Evolutionary conservation across 139 green algal species (phyloP), one percentile per base, ranked within the genome.

Genomic region (Coccomyxa sp.): DNA sequence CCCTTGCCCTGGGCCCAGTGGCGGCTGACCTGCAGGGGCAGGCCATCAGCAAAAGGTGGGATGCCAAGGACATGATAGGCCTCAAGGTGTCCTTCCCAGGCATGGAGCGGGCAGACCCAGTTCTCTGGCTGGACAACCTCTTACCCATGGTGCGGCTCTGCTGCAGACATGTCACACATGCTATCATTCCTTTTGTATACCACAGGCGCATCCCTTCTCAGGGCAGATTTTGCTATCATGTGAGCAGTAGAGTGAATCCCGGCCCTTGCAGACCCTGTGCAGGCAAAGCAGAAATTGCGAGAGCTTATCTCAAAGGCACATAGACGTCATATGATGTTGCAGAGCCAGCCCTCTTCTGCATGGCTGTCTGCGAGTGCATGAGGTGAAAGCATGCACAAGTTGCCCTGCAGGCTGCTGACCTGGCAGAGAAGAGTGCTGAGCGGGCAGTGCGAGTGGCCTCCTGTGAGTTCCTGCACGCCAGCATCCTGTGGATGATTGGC

Each of bases 401-500:
- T 33, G 36, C 54, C 36, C 12, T 14, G 31, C 79, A 83, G 79
- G 74, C 39, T 6, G 74, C 79, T 39, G 44, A 80, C 10, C 27
- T 80, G 22, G 79, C 79, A 68, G 79, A 83, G 40, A 58, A 38
- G 36, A 37, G 34, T 8, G 27, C 74, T 55, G 79, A 83, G 16
- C 68, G 79, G 0, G 41, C 68, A 29, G 50, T 37, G 8, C 74
- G 74, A n/a, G 79, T 83, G 24, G 79, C 79, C 22, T 74, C 79
- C 4, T 78, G 68, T 37, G 79, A 83, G 68, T 80, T 80, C 50
- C 44, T 83, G 35, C 79, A 83, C 54, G 79, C 74, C 7, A n/a
- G 37, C 41, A 83, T 58, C 41, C 41, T 83, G 36, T 83, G 79
- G 79, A 83, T 83, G 44, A 36, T 83, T 38, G 79, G 79, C 5